phyloP scores from a whole-genome alignment of 352 stramenopile species.

The Pythium vanterpoolii region DNA sequence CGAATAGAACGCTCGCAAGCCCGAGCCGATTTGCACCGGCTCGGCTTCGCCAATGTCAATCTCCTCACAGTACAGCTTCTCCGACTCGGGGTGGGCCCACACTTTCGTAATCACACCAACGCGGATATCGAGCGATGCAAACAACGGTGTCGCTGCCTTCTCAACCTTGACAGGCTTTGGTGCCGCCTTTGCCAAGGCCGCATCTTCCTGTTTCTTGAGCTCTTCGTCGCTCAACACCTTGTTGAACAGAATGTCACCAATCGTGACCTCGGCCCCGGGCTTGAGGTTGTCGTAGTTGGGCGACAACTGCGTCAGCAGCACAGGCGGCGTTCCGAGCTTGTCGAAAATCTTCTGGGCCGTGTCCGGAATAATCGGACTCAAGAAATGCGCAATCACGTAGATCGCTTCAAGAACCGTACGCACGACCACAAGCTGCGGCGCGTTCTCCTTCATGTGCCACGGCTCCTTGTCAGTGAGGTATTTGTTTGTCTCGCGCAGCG shows the following conservation, averaged over 20 bases:
- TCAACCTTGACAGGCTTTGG: conserved; percentile 62
- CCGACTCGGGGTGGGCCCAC: conserved; percentile 83
- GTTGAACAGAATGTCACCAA: conserved; percentile 95
- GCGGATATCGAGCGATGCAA: conserved; percentile 79
- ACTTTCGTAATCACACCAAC: conserved; percentile 79
- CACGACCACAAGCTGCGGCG: conserved; percentile 88
- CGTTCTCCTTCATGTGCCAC: conserved; percentile 95
- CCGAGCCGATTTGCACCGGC: conserved; percentile 94
- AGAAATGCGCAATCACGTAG: conserved; percentile 95
- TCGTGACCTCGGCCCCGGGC: conserved; percentile 83
- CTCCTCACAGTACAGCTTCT: conserved; percentile 98
- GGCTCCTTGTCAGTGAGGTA: conserved; percentile 97
- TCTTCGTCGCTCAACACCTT: conserved; percentile 86
- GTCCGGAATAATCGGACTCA: conserved; percentile 93
- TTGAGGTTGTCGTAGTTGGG: conserved; percentile 91
- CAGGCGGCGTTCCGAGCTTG: conserved; percentile 89
- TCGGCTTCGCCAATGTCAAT: conserved; percentile 96
- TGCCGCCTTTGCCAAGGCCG: conserved; percentile 40
- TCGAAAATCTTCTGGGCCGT: conserved; percentile 92
- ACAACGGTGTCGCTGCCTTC: conserved; percentile 62
- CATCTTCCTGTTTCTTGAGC: conserved; percentile 50
- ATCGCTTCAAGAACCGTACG: conserved; percentile 96
- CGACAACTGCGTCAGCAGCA: conserved; percentile 71
- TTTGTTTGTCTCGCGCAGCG: conserved; percentile 94
- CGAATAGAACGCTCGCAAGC: conserved; percentile 94